Evolutionary conservation across 495 filamentous ascomycete species (phyloP), one percentile per base, ranked within the genome.

Genomic region (Thermothielavioides terrestris): DNA sequence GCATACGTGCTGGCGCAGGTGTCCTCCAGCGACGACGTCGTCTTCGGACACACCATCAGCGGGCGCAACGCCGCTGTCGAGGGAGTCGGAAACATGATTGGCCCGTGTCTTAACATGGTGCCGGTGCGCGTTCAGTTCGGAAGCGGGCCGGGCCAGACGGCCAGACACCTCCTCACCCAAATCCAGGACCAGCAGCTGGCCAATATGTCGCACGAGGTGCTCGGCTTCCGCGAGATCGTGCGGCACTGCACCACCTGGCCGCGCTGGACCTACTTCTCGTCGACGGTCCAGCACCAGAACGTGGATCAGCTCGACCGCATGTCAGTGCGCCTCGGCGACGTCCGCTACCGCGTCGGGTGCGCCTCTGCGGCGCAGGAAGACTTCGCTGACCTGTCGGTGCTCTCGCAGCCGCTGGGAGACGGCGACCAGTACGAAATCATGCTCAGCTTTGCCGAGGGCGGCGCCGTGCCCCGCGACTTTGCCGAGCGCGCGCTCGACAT

Each of bases 151-250:
- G 26, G 10, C 20, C 9, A 36, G 4, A 57, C 53, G n/a, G 60
- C 51, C 12, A 35, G 40, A 5, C 70, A 79, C 18, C 68, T 82
- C 5, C 72, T 82, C 48, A 67, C 67, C 12, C 75, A 67, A 32
- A 67, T 81, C 27, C 80, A 83, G 52, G 71, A 77, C 23, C 78
- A 83, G 42, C 74, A 80, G 34, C 69, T 83, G 7, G 69, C 71
- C n/a, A 75, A 60, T 38, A 57, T 59, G 42, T 52, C 60, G 2
- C 56, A 61, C 10, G 63, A 66, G 57, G 65, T 73, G n/a, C 64
- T 82, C 0, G 79, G 79, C 6, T 77, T 78, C 67, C 59, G 72
- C 3, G 76, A 82, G 35, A 84, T 83, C 40, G 70, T 82, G 49
- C 60, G 72, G 22, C 59, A 75, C 28, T 83, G 79, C 57, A 82